Evolutionary conservation across 371 early-diverging fungal genomes (phyloP).

Genomic region (Phascolomyces articulosus): DNA sequence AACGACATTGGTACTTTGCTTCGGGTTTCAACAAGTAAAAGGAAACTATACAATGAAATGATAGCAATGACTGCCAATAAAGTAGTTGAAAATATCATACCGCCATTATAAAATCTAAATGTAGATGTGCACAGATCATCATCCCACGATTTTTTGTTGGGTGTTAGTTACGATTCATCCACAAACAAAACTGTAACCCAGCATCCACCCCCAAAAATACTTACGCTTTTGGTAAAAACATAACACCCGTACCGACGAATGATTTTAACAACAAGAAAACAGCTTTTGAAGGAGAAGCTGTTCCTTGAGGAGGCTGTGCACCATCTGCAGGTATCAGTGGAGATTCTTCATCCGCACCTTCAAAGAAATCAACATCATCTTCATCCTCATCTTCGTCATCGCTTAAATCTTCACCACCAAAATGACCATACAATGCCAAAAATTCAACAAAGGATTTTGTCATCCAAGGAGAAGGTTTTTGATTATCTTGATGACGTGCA

Average conservation of each 20-base stretch:
- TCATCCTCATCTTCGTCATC: slow-evolving; percentile 83
- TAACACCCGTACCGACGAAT: slow-evolving; percentile 82
- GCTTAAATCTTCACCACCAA: slow-evolving; percentile 92
- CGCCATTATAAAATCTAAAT: slow-evolving; percentile 67
- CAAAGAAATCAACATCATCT: slow-evolving; percentile 26
- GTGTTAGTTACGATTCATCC: background rate
- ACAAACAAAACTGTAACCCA: background rate
- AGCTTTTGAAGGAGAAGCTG: slow-evolving; percentile 71
- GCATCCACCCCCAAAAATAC: slow-evolving; percentile 10
- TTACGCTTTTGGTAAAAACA: slow-evolving; percentile 75
- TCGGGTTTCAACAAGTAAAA: slow-evolving; percentile 65
- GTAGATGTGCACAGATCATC: slow-evolving; percentile 6
- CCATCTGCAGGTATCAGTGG: slow-evolving; percentile 51
- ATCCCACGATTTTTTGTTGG: background rate
- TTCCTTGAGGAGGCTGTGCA: slow-evolving; percentile 52
- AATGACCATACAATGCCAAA: slow-evolving; percentile 90
- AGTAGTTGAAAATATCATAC: slow-evolving; percentile 59
- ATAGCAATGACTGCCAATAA: slow-evolving; percentile 55
- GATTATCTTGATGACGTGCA: slow-evolving; percentile 65
- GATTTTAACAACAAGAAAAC: slow-evolving; percentile 76
- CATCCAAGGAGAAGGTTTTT: slow-evolving; percentile 65
- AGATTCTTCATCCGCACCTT: slow-evolving; percentile 28
- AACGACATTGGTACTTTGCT: slow-evolving; percentile 62
- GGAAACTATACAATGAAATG: slow-evolving; percentile 61
- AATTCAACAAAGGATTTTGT: slow-evolving; percentile 93